A percentile compares a stretch with the other conserved stretches of the same genome.
These are phyloP conservation scores for Russula compacta DNA, from an alignment of 768 basidiomycete species.

Conservation along the genomic window DNA sequence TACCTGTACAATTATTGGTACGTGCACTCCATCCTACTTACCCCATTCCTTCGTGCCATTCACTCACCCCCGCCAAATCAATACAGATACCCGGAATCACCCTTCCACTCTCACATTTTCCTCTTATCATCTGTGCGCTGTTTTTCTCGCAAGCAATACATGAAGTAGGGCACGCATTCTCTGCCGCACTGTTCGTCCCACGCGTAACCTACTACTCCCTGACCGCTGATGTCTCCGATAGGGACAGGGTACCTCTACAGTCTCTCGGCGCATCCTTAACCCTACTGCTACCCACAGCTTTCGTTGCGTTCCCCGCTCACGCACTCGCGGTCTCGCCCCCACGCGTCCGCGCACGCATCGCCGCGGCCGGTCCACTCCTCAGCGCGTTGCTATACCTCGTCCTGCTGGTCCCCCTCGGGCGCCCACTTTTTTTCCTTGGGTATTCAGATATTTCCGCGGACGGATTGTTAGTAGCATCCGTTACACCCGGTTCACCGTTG, in stretches of 20 bases:
- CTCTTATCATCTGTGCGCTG: conserved; percentile 53
- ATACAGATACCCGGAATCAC: conserved; percentile 75
- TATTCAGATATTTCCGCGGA: conserved; percentile 45
- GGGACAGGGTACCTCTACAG: conserved; percentile 55
- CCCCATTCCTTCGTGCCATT: not conserved
- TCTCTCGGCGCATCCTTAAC: conserved; percentile 55
- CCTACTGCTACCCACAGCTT: conserved; percentile 62
- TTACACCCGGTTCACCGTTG: conserved; percentile 55
- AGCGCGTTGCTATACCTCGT: conserved; percentile 55
- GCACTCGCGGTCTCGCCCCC: conserved; percentile 32
- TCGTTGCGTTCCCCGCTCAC: conserved; percentile 49
- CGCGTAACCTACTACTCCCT: not conserved
- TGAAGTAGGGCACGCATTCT: conserved; percentile 71
- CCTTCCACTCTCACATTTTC: conserved; percentile 63
- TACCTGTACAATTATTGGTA: conserved; percentile 17
- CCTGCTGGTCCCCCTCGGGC: conserved; percentile 27
- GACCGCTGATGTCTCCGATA: conserved; percentile 24
- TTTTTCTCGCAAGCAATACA: conserved; percentile 62
- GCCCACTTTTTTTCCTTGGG: conserved; percentile 25
- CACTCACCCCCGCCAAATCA: not conserved
- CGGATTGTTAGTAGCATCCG: conserved; percentile 47
- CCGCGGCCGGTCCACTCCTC: conserved; percentile 70
- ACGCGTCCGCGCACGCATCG: conserved; percentile 47
- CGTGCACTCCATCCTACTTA: not conserved
- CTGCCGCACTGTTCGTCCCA: conserved; percentile 58